Evolutionary conservation across 305 asterid genomes (phyloP).

Genomic region (Fraxinus angustifolia): DNA sequence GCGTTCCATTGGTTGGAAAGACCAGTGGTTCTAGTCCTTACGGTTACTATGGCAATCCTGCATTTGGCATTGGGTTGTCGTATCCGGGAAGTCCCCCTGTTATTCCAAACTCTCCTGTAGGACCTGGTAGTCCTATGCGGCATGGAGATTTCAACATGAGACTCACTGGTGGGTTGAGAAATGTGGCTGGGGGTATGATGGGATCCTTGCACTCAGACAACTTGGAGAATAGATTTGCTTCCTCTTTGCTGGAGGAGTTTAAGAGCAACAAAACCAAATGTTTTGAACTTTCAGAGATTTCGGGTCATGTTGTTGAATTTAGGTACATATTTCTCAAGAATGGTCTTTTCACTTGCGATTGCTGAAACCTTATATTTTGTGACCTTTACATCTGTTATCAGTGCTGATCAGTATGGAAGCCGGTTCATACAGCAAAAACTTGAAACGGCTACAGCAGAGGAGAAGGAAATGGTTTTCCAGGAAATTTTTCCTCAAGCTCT

Average conservation of each 20-base stretch:
- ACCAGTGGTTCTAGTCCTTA: conserved; percentile 59
- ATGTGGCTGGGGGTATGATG: conserved; percentile 56
- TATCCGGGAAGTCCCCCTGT: conserved; percentile 90
- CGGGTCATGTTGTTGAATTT: conserved; percentile 93
- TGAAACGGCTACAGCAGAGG: conserved; percentile 88
- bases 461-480: conserved; percentile 87
- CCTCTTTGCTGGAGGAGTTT: conserved; percentile 90
- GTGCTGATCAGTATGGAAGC: conserved; percentile 98
- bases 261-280: conserved; percentile 90
- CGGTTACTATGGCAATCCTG: conserved; percentile 79
- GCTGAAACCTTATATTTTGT: conserved; percentile 9
- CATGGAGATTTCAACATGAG: conserved; percentile 72
- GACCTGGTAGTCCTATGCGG: conserved; percentile 90
- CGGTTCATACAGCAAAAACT: conserved; percentile 97
- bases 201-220: conserved; percentile 88
- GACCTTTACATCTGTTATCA: conserved; percentile 26
- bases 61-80: conserved; percentile 70
- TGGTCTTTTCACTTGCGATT: background rate
- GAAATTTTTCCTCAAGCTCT: conserved; percentile 94
- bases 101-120: conserved; percentile 61
- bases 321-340: conserved; percentile 45
- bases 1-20: conserved; percentile 58
- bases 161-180: conserved; percentile 66
- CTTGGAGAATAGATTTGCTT: conserved; percentile 59
- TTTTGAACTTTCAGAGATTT: conserved; percentile 88